Percentiles rank a stretch among this genome's conserved stretches.
These are phyloP conservation scores for Neospermospora avenae DNA, from an alignment of 2,329 filamentous ascomycete genomes.

Conservation along the genomic window DNA sequence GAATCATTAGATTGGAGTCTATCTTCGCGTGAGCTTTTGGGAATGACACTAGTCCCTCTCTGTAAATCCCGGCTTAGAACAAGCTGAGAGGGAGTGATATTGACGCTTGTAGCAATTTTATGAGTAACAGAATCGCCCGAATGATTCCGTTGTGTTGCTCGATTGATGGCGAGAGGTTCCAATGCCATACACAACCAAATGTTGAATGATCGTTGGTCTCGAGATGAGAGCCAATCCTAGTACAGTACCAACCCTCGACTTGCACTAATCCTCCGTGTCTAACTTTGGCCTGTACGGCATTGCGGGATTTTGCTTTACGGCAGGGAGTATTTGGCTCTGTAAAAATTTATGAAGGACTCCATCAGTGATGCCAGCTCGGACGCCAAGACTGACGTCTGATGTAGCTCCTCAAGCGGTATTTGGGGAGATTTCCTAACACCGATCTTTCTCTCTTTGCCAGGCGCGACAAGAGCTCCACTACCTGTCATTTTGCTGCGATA, in stretches of 20 bases:
- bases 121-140: neutral
- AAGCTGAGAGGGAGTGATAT: conserved; percentile 4
- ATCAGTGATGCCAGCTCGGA: neutral
- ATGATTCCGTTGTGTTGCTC: neutral
- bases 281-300: neutral
- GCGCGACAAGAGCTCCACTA: neutral
- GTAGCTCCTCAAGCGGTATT: neutral
- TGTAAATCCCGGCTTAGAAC: neutral
- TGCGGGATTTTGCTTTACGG: neutral
- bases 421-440: neutral
- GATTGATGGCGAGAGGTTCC: neutral
- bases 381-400: neutral
- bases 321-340: neutral
- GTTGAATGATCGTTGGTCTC: neutral
- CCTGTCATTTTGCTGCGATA: neutral
- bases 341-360: neutral
- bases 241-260: neutral
- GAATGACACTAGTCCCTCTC: conserved; percentile 3
- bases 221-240: neutral
- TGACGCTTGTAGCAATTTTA: neutral
- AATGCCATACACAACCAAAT: neutral
- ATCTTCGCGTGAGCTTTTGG: conserved; percentile 2
- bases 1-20: neutral
- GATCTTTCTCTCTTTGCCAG: neutral
- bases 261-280: neutral